Percentiles rank a stretch among this genome's conserved stretches.
Conservation (phyloP, 1,139 yeast genomes). For the Saccharomyces pastorianus region DNA sequence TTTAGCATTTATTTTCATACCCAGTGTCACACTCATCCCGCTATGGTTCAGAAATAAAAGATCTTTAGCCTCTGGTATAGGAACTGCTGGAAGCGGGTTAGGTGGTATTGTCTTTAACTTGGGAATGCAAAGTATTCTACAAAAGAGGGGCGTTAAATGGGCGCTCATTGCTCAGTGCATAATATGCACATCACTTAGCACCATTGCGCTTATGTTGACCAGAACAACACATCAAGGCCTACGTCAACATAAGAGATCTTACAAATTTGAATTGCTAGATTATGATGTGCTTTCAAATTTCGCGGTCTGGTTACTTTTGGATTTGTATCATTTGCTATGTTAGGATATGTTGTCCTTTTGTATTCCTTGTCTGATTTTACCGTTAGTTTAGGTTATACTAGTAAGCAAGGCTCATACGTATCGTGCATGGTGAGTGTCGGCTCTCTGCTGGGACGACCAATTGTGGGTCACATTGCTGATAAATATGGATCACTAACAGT, state of each 20-base stretch:
- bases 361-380: conserved; percentile 57
- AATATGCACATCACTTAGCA: conserved; percentile 34
- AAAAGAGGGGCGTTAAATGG: conserved; percentile 51
- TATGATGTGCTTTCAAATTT: conserved; percentile 29
- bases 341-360: conserved; percentile 52
- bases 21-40: conserved; percentile 44
- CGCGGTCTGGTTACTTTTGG: conserved; percentile 39
- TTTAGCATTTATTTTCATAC: conserved; percentile 47
- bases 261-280: conserved; percentile 22
- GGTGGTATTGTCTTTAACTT: conserved; percentile 40
- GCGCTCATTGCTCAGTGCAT: conserved; percentile 52
- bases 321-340: conserved; percentile 45
- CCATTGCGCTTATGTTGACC: conserved; percentile 36
- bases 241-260: conserved; percentile 19
- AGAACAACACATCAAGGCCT: conserved; percentile 37
- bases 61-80: conserved; percentile 44
- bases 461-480: conserved; percentile 49
- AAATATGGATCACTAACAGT: conserved; percentile 48
- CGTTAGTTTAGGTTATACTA: conserved; percentile 47
- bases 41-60: conserved; percentile 49
- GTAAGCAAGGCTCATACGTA: conserved; percentile 49
- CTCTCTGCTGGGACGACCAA: conserved; percentile 58
- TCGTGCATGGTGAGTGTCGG: conserved; percentile 57
- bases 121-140: conserved; percentile 32
- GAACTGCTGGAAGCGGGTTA: conserved; percentile 47